A percentile compares a stretch with the other conserved stretches of the same genome.
phyloP scores from a whole-genome alignment of 2,329 filamentous ascomycete species.

The Pseudovirgaria hyperparasitica region DNA sequence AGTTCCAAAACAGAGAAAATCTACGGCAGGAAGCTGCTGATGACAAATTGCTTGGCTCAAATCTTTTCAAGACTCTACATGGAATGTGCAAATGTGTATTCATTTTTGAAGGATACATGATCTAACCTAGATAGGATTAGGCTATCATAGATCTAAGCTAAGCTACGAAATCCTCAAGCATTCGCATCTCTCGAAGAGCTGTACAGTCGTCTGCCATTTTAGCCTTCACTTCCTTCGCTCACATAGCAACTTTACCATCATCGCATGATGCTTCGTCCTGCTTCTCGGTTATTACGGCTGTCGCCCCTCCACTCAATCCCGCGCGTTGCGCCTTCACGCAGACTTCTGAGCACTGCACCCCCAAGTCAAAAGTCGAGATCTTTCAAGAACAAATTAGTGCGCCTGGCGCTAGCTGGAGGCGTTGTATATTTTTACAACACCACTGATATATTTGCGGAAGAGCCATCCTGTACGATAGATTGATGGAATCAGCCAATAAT shows the following conservation, averaged over 20 bases:
- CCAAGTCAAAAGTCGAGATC: conserved; percentile 56
- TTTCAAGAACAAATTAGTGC: conserved; percentile 64
- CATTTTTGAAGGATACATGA: too few species aligned
- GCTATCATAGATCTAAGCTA: too few species aligned
- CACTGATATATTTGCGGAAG: conserved; percentile 73
- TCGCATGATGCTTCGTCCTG: conserved; percentile 39
- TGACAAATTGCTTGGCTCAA: too few species aligned
- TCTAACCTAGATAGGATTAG: too few species aligned
- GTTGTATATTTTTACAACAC: conserved; percentile 93
- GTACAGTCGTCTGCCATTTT: too few species aligned
- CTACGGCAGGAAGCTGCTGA: too few species aligned
- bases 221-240: too few species aligned
- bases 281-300: conserved; percentile 30
- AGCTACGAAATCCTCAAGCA: too few species aligned
- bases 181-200: too few species aligned
- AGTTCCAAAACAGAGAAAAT: too few species aligned
- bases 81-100: too few species aligned
- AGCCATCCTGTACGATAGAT: conserved; percentile 52
- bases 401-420: conserved; percentile 64
- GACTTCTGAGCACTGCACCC: conserved; percentile 45
- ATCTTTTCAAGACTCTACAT: too few species aligned
- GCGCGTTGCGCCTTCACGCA: conserved; percentile 24
- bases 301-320: conserved; percentile 21
- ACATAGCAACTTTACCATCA: conserved; percentile 11
- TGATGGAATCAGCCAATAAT: conserved; percentile 2